Evolutionary conservation across 2,329 filamentous ascomycete genomes (phyloP).

Genomic region (Coniella vitis): DNA sequence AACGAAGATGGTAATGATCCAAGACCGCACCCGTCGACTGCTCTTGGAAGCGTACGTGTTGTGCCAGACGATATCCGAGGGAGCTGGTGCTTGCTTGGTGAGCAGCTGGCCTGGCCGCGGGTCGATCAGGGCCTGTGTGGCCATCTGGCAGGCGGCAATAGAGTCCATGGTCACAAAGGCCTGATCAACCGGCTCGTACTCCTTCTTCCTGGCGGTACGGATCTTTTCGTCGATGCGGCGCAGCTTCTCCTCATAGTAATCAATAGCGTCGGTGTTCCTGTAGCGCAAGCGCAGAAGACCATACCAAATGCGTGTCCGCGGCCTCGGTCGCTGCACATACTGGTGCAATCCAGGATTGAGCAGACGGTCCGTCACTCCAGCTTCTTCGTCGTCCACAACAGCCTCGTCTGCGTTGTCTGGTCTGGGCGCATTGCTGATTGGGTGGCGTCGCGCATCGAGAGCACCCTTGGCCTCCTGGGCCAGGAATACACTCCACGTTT

Average conservation of each 20-base stretch:
- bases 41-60: slow-evolving; percentile 81
- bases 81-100: slow-evolving; percentile 79
- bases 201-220: slow-evolving; percentile 59
- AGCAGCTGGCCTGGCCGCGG: slow-evolving; percentile 80
- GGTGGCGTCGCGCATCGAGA: slow-evolving; percentile 22
- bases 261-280: slow-evolving; percentile 78
- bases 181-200: slow-evolving; percentile 71
- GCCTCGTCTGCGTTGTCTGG: slow-evolving; percentile 18
- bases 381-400: slow-evolving; percentile 30
- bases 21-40: slow-evolving; percentile 68
- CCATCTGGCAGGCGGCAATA: slow-evolving; percentile 88
- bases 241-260: slow-evolving; percentile 87
- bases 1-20: slow-evolving; percentile 79
- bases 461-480: slow-evolving; percentile 39
- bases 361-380: slow-evolving; percentile 31
- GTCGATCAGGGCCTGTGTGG: slow-evolving; percentile 88
- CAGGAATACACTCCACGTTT: slow-evolving; percentile 74
- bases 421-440: neutral
- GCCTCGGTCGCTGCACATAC: slow-evolving; percentile 45
- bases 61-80: slow-evolving; percentile 87
- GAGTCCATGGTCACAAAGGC: slow-evolving; percentile 98
- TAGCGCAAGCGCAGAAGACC: slow-evolving; percentile 67
- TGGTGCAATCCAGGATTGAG: slow-evolving; percentile 27
- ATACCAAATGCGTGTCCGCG: slow-evolving; percentile 69
- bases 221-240: slow-evolving; percentile 73